Evolutionary conservation across 1,284 basidiomycete species (phyloP), one percentile per base, ranked within the genome.

Genomic region (Sporisorium iseilematis-ciliati): DNA sequence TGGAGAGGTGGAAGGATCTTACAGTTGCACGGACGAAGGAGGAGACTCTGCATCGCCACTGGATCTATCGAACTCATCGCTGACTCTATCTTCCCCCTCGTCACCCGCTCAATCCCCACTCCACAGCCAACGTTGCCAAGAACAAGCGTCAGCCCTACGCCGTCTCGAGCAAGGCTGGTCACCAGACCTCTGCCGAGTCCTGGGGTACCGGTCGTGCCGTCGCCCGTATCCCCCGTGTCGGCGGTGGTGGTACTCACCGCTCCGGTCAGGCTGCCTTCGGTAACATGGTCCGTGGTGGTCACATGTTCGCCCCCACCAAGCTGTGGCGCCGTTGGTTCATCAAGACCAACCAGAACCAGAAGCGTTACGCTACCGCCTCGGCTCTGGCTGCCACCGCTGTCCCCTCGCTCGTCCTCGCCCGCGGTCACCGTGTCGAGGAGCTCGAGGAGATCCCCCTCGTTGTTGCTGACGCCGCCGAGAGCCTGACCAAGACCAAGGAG

Each of bases 121-220:
- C 26, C 63, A 49, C 87, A 96, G 94, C 97, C 91, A 95, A 93
- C 89, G 91, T 98, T 85, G 94, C 94, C 80, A 98, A 98, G 91
- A 98, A 98, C 92, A 94, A 91, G 89, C 91, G 95, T 82, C 96
- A 99, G 89, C 91, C 96, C 53, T 98, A 99, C 89, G 89, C 95
- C 84, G 97, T 99, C 85, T 93, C 92, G 87, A 92, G 92, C 88
- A 97, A 97, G 88, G 97, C 97, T 78, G 97, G 97, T 85, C 94
- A 98, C 89, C 96, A 99, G 88, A 99, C 97, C 84, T 94, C 92
- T 77, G 96, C 96, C 78, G 94, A 96, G 88, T 99, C 97, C 57
- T 99, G 96, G 96, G 96, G 96, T 89, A 99, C 96, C 82, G 96
- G 96, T 92, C 95, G 97, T 89, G 97, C 97, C 83, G 96, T 99